Conservation (phyloP, 768 basidiomycete species). For the Amanita polypyramis region DNA sequence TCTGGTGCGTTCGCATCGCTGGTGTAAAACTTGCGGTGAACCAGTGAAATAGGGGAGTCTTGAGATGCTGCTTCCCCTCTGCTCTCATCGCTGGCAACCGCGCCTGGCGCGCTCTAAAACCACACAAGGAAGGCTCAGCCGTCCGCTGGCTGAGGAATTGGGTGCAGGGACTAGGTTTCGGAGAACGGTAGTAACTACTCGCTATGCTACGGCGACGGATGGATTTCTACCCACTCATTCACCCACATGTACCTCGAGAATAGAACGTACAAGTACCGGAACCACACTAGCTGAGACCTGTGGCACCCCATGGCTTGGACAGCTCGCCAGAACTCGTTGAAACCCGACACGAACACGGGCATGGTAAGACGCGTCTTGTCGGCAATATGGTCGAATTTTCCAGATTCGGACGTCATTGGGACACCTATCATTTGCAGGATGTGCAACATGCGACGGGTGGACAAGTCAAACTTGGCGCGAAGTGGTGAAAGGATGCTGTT, state of each 20-base stretch:
- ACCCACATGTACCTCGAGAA: constrained; percentile 92
- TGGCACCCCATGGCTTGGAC: constrained; percentile 67
- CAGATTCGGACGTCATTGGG: constrained; percentile 7
- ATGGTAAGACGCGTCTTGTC: constrained; percentile 6
- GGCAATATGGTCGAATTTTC: not conserved
- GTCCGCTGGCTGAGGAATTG: constrained; percentile 32
- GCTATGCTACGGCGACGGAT: not conserved
- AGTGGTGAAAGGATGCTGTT: constrained; percentile 41
- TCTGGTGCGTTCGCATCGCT: constrained; percentile 38
- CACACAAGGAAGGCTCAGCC: constrained; percentile 27
- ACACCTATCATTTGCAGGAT: constrained; percentile 13
- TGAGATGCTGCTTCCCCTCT: constrained; percentile 33
- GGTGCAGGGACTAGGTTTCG: constrained; percentile 19
- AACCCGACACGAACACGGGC: constrained; percentile 47
- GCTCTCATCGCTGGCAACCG: constrained; percentile 23
- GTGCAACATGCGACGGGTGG: constrained; percentile 16
- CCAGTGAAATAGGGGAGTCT: constrained; percentile 27
- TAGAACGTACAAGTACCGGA: constrained; percentile 72
- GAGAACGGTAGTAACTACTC: not conserved
- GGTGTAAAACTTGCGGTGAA: not conserved
- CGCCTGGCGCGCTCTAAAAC: constrained; percentile 15
- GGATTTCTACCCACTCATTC: constrained; percentile 60
- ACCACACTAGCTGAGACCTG: constrained; percentile 76
- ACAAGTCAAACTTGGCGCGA: constrained; percentile 36
- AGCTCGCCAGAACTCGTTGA: constrained; percentile 42